These are phyloP conservation scores for Ceratocystis lukuohia DNA, from an alignment of 2,329 filamentous ascomycete genomes.

Conservation along the genomic window DNA sequence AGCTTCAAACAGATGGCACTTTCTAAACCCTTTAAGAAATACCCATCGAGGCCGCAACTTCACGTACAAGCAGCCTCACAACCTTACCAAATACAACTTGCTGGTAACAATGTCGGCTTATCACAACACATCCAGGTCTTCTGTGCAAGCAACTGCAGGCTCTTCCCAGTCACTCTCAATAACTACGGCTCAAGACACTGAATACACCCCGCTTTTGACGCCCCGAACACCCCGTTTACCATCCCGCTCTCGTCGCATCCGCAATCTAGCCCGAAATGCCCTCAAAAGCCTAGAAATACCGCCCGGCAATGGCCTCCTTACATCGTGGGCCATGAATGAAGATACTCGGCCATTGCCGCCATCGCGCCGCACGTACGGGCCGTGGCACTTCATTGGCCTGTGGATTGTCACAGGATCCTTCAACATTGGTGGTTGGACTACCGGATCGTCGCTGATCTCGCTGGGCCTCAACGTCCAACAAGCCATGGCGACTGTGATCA, in stretches of 20 bases:
- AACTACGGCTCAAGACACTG: not conserved
- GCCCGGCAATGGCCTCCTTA: not conserved
- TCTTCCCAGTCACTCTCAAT: not conserved
- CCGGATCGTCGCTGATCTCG: conserved; percentile 29
- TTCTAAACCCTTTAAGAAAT: too few relatives aligned
- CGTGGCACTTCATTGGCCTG: conserved; percentile 26
- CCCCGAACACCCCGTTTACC: not conserved
- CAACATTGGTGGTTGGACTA: conserved; percentile 27
- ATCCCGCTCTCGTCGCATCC: not conserved
- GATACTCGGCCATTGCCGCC: conserved; percentile 25
- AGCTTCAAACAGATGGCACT: too few relatives aligned
- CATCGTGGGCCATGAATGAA: conserved; percentile 21
- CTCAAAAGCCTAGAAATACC: conserved; percentile 5
- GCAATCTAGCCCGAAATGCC: not conserved
- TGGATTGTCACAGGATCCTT: conserved; percentile 28
- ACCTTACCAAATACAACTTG: too few relatives aligned
- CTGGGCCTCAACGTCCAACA: conserved; percentile 33
- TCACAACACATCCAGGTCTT: not conserved
- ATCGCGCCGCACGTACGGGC: conserved; percentile 25
- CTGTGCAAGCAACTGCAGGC: not conserved
- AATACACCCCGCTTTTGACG: not conserved
- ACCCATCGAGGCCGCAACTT: too few relatives aligned
- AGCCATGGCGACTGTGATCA: conserved; percentile 33
- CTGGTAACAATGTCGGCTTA: not conserved
- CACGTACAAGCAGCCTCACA: too few relatives aligned